Evolutionary conservation across 352 stramenopile genomes (phyloP).

Genomic region (Phytophthora colocasiae): DNA sequence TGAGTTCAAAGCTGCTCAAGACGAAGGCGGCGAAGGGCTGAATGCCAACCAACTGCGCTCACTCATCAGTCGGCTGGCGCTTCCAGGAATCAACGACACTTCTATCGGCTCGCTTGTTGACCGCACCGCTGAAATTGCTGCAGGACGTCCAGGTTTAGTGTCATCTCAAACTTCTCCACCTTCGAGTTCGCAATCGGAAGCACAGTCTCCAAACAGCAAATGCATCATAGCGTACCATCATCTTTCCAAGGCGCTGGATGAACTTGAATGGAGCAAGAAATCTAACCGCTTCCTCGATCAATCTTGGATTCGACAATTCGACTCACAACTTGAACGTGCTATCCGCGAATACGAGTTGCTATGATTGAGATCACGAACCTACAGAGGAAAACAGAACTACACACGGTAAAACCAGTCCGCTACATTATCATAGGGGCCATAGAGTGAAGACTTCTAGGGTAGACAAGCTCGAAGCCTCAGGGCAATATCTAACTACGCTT

Average conservation of each 20-base stretch:
- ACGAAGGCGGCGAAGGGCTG: slow-evolving; percentile 47
- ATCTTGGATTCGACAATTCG: slow-evolving; percentile 82
- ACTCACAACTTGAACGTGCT: slow-evolving; percentile 79
- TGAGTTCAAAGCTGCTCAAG: slow-evolving; percentile 57
- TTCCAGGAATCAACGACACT: slow-evolving; percentile 60
- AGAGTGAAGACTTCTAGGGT: slow-evolving; percentile 42
- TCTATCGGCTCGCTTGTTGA: slow-evolving; percentile 62
- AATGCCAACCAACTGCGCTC: slow-evolving; percentile 54
- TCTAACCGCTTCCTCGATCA: slow-evolving; percentile 83
- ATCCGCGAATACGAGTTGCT: slow-evolving; percentile 77
- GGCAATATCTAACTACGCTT: slow-evolving; percentile 48
- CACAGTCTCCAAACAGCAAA: slow-evolving; percentile 14
- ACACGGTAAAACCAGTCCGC: slow-evolving; percentile 32
- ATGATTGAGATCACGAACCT: slow-evolving; percentile 25
- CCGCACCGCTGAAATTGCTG: slow-evolving; percentile 26
- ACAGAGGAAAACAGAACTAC: slow-evolving; percentile 10
- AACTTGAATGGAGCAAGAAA: slow-evolving; percentile 73
- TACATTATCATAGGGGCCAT: slow-evolving; percentile 47
- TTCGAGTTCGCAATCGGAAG: slow-evolving; percentile 15
- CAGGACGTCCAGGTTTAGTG: background rate
- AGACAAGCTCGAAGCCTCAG: slow-evolving; percentile 31
- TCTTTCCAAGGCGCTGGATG: slow-evolving; percentile 58
- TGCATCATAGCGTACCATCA: slow-evolving; percentile 53
- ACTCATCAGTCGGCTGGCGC: slow-evolving; percentile 49
- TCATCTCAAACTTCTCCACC: slow-evolving; percentile 2